Percentiles rank a stretch among this genome's conserved stretches.
Evolutionary conservation across 176 grass and related monocot genomes (phyloP).

Genomic region (Olyra latifolia): DNA sequence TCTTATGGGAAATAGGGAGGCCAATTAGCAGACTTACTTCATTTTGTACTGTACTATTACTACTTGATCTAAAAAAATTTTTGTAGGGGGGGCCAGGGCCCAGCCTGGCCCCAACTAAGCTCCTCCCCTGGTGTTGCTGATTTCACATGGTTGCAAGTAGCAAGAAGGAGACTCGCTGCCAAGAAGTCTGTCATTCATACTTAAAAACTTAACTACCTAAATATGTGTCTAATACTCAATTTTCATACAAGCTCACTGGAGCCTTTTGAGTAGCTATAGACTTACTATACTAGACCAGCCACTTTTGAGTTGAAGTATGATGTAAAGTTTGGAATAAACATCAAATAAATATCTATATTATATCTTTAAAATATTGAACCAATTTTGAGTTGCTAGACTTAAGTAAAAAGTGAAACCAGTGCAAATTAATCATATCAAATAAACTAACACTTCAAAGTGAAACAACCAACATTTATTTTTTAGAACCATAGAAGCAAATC

Average conservation of each 20-base stretch:
- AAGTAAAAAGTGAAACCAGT: neutral
- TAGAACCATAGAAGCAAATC: slow-evolving; percentile 10
- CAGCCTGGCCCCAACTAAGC: too few species aligned
- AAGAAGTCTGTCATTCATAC: neutral
- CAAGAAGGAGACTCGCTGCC: neutral
- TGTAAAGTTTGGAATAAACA: slow-evolving; percentile 18
- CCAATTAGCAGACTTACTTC: too few species aligned
- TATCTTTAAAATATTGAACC: neutral
- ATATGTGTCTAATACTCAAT: slow-evolving; percentile 18
- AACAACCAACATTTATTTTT: neutral
- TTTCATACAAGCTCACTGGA: neutral
- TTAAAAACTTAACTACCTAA: neutral
- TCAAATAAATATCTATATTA: neutral
- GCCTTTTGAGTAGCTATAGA: neutral
- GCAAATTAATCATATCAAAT: slow-evolving; percentile 1
- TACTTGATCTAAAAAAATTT: too few species aligned
- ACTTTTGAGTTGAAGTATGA: neutral
- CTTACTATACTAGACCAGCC: neutral
- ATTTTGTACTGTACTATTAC: too few species aligned
- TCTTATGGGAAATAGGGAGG: too few species aligned
- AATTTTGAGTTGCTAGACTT: slow-evolving; percentile 12
- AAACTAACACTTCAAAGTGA: neutral
- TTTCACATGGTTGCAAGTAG: slow-evolving; percentile 9
- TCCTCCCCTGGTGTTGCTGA: neutral
- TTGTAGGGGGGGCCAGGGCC: too few species aligned